Conservation (phyloP, 495 filamentous ascomycete genomes). For the Penicillium simplicissimum region DNA sequence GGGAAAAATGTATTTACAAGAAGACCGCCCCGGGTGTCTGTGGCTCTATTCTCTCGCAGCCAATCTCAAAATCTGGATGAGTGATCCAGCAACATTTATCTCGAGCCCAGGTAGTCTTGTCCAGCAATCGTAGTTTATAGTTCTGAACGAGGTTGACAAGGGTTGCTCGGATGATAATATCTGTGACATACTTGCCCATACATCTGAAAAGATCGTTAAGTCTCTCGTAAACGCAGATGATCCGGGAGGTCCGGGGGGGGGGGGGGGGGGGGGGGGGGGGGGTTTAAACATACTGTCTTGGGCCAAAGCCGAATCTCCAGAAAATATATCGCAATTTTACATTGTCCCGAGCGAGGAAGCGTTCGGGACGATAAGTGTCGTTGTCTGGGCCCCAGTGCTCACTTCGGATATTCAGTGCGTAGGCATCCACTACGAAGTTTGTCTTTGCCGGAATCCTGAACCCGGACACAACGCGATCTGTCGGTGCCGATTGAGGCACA, state of each 20-base stretch:
- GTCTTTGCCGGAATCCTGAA: slow-evolving; percentile 24
- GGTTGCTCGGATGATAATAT: background rate
- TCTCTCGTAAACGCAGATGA: background rate
- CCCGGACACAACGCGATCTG: slow-evolving; percentile 25
- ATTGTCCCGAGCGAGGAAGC: background rate
- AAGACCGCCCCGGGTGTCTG: background rate
- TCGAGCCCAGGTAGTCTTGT: background rate
- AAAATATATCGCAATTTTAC: background rate
- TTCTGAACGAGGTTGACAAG: background rate
- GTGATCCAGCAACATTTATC: background rate
- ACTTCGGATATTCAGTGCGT: background rate
- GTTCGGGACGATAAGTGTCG: background rate
- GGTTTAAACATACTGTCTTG: background rate
- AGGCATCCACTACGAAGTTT: background rate
- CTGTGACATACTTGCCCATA: background rate
- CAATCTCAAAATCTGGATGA: background rate
- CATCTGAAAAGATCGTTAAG: background rate
- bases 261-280: no score
- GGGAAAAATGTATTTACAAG: no score
- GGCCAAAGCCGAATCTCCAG: background rate
- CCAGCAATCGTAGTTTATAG: background rate
- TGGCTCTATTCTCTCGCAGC: background rate
- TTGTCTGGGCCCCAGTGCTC: background rate
- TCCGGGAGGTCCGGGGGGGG: background rate
- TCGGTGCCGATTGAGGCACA: slow-evolving; percentile 38